Evolutionary conservation across 176 grass and related monocot genomes (phyloP).

Genomic region (Carex kokanica): DNA sequence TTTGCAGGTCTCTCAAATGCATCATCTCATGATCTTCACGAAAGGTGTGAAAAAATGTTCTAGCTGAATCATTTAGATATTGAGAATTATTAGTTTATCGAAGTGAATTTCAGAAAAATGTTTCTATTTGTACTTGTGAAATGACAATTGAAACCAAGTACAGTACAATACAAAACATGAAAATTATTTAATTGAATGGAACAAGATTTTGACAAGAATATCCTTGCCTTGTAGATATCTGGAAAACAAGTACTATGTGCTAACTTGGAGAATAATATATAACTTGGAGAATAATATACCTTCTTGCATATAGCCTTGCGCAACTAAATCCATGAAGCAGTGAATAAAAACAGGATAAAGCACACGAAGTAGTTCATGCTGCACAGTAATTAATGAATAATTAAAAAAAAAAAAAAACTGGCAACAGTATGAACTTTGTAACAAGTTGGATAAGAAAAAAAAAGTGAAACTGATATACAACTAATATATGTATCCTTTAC

Average conservation of each 20-base stretch:
- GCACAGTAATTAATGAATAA: constrained; percentile 30
- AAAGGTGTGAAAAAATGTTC: constrained; percentile 80
- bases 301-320: constrained; percentile 80
- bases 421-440: background rate
- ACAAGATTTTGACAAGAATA: background rate
- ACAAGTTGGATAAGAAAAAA: background rate
- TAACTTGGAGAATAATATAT: constrained; percentile 31
- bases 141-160: constrained; percentile 3
- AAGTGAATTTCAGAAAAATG: background rate
- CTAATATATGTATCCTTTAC: constrained; percentile 34
- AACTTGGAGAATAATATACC: constrained; percentile 38
- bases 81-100: background rate
- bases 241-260: constrained; percentile 7
- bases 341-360: constrained; percentile 92
- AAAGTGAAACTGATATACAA: background rate
- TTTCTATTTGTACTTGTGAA: background rate
- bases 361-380: constrained; percentile 82
- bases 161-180: constrained; percentile 24
- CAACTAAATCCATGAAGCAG: constrained; percentile 96
- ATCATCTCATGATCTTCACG: constrained; percentile 87
- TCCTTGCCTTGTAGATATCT: background rate
- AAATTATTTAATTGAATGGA: background rate
- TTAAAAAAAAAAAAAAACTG: background rate
- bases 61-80: constrained; percentile 45
- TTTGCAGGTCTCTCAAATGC: constrained; percentile 92